A percentile compares a stretch with the other conserved stretches of the same genome.
Evolutionary conservation across 495 filamentous ascomycete genomes (phyloP).

Genomic region (Neurospora sp.): DNA sequence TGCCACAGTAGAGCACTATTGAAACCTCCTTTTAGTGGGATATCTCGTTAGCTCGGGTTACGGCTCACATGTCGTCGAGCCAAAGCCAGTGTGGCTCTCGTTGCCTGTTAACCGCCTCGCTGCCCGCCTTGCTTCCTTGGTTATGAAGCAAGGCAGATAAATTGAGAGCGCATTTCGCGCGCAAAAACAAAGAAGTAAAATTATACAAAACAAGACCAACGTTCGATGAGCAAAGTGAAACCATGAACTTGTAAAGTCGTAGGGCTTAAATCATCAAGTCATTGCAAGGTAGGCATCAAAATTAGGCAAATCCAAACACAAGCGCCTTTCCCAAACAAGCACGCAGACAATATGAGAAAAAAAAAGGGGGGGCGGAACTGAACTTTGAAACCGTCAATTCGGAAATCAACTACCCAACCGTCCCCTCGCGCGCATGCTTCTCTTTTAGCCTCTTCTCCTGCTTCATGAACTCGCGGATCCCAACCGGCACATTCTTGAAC

Average conservation of each 20-base stretch:
- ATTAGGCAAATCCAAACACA: background rate
- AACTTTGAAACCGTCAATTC: background rate
- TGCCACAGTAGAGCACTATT: background rate
- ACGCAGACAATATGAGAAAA: background rate
- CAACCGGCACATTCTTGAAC: conserved; percentile 78
- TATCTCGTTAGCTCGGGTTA: background rate
- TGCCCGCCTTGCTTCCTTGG: background rate
- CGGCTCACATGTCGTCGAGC: background rate
- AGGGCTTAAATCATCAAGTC: background rate
- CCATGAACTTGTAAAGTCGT: background rate
- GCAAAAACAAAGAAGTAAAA: background rate
- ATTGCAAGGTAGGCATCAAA: background rate
- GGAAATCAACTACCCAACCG: conserved; percentile 23
- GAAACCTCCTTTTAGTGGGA: background rate
- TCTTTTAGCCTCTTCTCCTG: conserved; percentile 85
- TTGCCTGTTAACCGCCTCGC: background rate
- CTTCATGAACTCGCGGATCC: conserved; percentile 95
- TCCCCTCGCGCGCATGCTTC: conserved; percentile 46
- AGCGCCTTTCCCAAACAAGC: background rate
- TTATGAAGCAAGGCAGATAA: background rate
- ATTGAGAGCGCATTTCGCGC: background rate
- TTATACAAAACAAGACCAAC: background rate
- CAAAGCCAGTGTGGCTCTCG: background rate
- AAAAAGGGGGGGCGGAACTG: background rate
- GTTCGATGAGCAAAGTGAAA: background rate